Percentiles rank a stretch among this genome's conserved stretches.
Conservation (phyloP, 441 rosid species). For the Eutrema salsugineum region DNA sequence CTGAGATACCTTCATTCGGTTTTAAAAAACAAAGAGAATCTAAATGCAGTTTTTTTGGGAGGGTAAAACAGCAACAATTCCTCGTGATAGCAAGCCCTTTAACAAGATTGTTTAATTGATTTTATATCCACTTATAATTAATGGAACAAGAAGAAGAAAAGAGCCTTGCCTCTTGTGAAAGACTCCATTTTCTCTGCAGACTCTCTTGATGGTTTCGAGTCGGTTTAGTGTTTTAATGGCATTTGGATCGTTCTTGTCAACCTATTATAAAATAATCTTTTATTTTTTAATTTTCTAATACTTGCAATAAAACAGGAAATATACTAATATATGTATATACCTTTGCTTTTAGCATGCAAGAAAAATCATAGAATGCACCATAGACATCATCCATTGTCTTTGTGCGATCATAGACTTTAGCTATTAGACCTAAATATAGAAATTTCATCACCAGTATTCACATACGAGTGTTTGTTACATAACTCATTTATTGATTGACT, state of each 20-base stretch:
- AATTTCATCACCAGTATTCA: not conserved
- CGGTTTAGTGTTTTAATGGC: conserved; percentile 50
- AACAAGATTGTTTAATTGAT: not conserved
- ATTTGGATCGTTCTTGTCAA: conserved; percentile 64
- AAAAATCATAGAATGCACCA: conserved; percentile 81
- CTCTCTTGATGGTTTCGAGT: conserved; percentile 59
- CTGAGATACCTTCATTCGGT: not conserved
- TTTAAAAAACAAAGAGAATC: not conserved
- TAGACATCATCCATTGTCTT: conserved; percentile 86
- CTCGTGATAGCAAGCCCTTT: not conserved
- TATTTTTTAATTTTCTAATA: not conserved
- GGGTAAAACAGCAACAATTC: too few species aligned
- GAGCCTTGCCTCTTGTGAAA: conserved; percentile 45
- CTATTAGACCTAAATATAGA: conserved; percentile 68
- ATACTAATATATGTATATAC: conserved; percentile 27
- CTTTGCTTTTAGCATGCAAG: conserved; percentile 72
- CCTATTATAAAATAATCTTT: conserved; percentile 30
- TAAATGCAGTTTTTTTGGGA: too few species aligned
- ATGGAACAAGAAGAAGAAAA: not conserved
- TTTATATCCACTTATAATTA: not conserved
- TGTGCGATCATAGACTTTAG: conserved; percentile 73
- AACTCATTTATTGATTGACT: not conserved
- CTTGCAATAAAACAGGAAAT: not conserved
- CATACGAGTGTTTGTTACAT: not conserved
- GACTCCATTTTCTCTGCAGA: conserved; percentile 62